A percentile compares a stretch with the other conserved stretches of the same genome.
phyloP scores from a whole-genome alignment of 2,329 filamentous ascomycete genomes.

The Stemphylium lycopersici region DNA sequence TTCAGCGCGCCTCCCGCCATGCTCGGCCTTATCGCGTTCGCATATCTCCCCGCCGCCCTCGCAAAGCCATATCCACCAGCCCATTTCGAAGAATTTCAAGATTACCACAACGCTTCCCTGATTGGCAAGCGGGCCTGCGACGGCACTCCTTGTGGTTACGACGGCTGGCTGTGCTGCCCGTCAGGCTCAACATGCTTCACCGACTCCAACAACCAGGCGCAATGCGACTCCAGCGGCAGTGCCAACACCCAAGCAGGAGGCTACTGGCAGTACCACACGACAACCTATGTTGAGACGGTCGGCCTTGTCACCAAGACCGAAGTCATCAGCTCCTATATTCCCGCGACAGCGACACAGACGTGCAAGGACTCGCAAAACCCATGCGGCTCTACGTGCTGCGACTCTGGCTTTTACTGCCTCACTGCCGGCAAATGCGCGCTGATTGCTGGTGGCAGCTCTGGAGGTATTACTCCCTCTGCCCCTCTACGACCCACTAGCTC shows the following conservation, averaged over 20 bases:
- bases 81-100: slow-evolving; percentile 33
- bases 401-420: slow-evolving; percentile 69
- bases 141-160: slow-evolving; percentile 40
- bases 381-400: slow-evolving; percentile 75
- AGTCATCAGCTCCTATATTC: slow-evolving; percentile 55
- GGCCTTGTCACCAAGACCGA: slow-evolving; percentile 60
- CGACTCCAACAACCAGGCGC: slow-evolving; percentile 44
- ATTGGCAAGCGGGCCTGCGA: slow-evolving; percentile 24
- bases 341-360: slow-evolving; percentile 28
- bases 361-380: slow-evolving; percentile 62
- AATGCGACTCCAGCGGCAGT: slow-evolving; percentile 36
- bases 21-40: slow-evolving; percentile 47
- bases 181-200: slow-evolving; percentile 38
- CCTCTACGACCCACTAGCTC: slow-evolving; percentile 58
- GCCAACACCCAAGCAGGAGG: slow-evolving; percentile 38
- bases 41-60: slow-evolving; percentile 62
- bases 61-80: slow-evolving; percentile 43
- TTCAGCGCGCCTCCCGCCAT: slow-evolving; percentile 74
- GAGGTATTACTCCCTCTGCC: slow-evolving; percentile 56
- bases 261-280: slow-evolving; percentile 64
- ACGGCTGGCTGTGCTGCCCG: slow-evolving; percentile 46
- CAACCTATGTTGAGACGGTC: slow-evolving; percentile 61
- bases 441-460: slow-evolving; percentile 59
- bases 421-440: slow-evolving; percentile 62
- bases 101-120: slow-evolving; percentile 40